A percentile compares a stretch with the other conserved stretches of the same genome.
phyloP scores from a whole-genome alignment of 2,329 filamentous ascomycete species.

The Xylariaceae sp. region DNA sequence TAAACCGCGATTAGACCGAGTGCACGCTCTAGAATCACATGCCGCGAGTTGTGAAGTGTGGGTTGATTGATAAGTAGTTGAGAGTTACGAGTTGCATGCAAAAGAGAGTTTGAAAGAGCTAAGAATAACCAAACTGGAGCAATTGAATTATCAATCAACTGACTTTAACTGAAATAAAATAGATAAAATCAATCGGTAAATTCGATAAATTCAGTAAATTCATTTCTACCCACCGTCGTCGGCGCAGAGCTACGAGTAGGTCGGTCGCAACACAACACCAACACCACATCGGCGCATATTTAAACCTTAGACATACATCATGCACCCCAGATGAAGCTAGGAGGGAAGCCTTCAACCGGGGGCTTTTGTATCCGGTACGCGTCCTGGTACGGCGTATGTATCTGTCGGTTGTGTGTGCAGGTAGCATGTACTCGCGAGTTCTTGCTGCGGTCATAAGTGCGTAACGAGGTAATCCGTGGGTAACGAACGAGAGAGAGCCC shows the following conservation, averaged over 20 bases:
- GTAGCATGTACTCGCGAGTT: neutral
- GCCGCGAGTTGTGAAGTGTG: neutral
- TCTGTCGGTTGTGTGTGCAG: neutral
- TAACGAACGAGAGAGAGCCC: neutral
- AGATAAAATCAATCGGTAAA: too few relatives aligned
- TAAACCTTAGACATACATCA: conserved; percentile 15
- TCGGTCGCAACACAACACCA: too few relatives aligned
- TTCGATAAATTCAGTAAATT: too few relatives aligned
- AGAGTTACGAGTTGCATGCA: neutral
- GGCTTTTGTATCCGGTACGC: too few relatives aligned
- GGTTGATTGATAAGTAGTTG: neutral
- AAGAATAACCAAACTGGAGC: neutral
- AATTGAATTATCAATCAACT: too few relatives aligned
- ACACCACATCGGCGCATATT: neutral
- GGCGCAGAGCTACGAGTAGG: too few relatives aligned
- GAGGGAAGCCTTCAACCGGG: neutral
- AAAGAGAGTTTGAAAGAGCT: neutral
- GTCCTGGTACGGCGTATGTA: neutral
- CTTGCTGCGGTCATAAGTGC: neutral
- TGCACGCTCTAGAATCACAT: too few relatives aligned
- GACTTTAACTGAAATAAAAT: too few relatives aligned
- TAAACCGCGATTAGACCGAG: too few relatives aligned
- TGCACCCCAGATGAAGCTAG: conserved; percentile 17
- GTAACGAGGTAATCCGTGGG: neutral
- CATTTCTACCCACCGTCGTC: too few relatives aligned